Evolutionary conservation across 345 rosid genomes (phyloP), one percentile per base, ranked within the genome.

Genomic region (Carallia pectinifolia): DNA sequence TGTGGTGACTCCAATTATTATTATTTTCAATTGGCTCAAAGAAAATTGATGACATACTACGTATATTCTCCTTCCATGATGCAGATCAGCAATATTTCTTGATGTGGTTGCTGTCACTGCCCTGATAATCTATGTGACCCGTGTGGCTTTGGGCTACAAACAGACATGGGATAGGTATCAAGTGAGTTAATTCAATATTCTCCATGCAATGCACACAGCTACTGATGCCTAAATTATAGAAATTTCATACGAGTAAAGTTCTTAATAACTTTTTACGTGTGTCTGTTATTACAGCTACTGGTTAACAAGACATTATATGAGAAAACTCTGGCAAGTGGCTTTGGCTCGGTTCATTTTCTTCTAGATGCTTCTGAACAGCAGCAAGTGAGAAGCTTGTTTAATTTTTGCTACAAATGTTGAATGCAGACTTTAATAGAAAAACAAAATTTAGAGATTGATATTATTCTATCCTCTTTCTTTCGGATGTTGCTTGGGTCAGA

Each of bases 141-240:
- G 98, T 4, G 95, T 91, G 81, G 91, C 80, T 71, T 82, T 94
- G 85, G 98, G 97, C 74, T 94, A 94, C 86, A 91, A 94, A 76
- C 98, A 94, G 81, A 94, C 98, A 55, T 87, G 96, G 93, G 98
- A 94, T 66, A 86, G 98, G 71, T 94, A 94, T 82, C 96, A 94
- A 82, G 97, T 89, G 80, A 89, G 90, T 77, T 17, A 7, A 73
- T 66, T 61, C 31, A 23, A 38, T 67, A 40, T 81, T 13, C 5
- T 29, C 38, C 37, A 31, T 15, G 37, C 38, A 12, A 30, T 61
- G 4, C 33, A 0, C 30, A 67, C 27, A 31, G 29, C 55, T 44
- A 27, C 66, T 47, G 12, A 29, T 30, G 19, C 56, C 53, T 34
- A 6, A 48, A 39, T 48, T 6, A 7, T 27, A 55, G 19, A 39